Base-by-base conservation (phyloP, 306 rosid species). In the Trifolium dubium region DNA sequence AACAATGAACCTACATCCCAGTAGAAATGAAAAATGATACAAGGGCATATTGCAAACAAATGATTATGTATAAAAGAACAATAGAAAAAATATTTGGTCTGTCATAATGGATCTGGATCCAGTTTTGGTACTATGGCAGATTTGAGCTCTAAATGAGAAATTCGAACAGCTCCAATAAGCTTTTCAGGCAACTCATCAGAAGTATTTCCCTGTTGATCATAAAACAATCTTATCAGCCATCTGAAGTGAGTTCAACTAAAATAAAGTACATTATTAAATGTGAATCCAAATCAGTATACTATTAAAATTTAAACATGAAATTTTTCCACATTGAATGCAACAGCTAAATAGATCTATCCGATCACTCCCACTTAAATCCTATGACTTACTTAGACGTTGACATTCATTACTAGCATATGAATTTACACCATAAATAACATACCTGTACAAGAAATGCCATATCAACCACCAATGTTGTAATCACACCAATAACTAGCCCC, bases 391-490 rank as follows among this genome's bases (percentile, higher is more conserved):
- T 28, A 53, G n/a, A 55, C n/a, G 64, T 54, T 53, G 12, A 55
- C 11, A 60, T 62, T 53, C 65, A 47, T 47, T 35, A 35, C 77
- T 72, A 18, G 80, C 43, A 51, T 15, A 51, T 31, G 71, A 40
- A 41, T 63, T 49, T 55, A 14, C 77, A 78, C 15, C 18, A 64
- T 50, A 69, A 41, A 47, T 78, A 44, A 67, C 76, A 67, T 72
- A 94, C 99, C 99, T 94, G 99, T 79, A 94, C 94, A 82, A 94
- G 99, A 85, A 94, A 92, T 75, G 97, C 99, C 99, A 94, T 94
- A 76, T 94, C 99, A 64, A 94, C 99, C 81, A 94, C 99, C 86
- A 94, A 82, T 72, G 99, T 73, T 59, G 99, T 92, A 88, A 92
- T 90, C 77, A 94, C 97, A 50, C 99, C 99, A 84, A 90, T 64